Base-by-base conservation (phyloP, 768 basidiomycete genomes). In the Naganishia randhawae region DNA sequence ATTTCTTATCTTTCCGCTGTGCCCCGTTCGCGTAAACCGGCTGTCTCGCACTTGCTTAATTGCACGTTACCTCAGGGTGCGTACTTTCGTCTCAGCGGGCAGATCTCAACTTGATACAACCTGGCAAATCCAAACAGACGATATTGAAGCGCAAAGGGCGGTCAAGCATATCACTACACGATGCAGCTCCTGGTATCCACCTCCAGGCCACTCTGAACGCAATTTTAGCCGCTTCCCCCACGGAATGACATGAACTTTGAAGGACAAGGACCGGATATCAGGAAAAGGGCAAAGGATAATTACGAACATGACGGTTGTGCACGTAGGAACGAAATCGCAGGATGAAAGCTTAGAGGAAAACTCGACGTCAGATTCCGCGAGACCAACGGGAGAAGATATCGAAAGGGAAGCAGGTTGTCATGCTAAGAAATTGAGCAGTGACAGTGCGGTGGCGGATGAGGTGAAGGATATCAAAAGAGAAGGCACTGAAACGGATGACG, bases 1-100 rank as follows among this genome's bases (percentile, higher is more conserved):
- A 17, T 48, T 48, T 48, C 45, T 48, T 48, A 48, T 48, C 45
- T 48, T 48, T 17, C 45, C n/a, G n/a, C n/a, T n/a, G n/a, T n/a
- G n/a, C n/a, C n/a, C n/a, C 45, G 45, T 48, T 48, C 45, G 45
- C 45, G 45, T 48, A 48, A 48, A 48, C 19, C 45, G 19, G 25
- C 45, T 48, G 45, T 48, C 45, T 48, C 45, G 45, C 45, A n/a
- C n/a, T n/a, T n/a, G n/a, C n/a, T n/a, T n/a, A n/a, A n/a, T n/a
- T 48, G n/a, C 14, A 48, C 19, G 45, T 22, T 11, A 17, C 19
- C 11, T 48, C 37, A 39, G 8, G n/a, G 19, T 22, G 19, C 16
- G 3, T n/a, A n/a, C 45, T 48, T 48, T 17, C 45, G 19, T 48
- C 45, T 13, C 4, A 1, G 6, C 45, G 45, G 45, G 14, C 25